Conservation (phyloP, 139 green algal species). For the Gonium pectorale region DNA sequence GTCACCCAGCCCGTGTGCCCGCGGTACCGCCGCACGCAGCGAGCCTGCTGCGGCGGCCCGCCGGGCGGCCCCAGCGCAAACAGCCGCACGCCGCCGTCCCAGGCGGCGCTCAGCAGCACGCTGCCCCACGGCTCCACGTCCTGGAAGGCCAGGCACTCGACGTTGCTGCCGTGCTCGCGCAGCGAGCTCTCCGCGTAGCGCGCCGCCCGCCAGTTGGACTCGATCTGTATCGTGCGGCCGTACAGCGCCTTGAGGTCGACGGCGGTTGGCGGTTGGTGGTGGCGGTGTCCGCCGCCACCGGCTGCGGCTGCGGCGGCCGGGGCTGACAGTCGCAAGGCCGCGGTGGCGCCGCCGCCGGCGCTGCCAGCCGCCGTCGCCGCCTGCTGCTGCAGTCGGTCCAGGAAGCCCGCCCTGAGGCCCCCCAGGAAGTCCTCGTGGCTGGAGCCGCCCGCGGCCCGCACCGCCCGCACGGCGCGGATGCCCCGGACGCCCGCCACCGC, state of each 20-base stretch:
- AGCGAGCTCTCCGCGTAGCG: constrained; percentile 25
- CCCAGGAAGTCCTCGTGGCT: constrained; percentile 33
- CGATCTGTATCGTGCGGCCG: not conserved
- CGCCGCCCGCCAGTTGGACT: constrained; percentile 1
- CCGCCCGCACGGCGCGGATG: constrained; percentile 14
- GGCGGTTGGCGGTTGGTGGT: not conserved
- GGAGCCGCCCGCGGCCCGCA: not conserved
- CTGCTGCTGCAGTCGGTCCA: constrained; percentile 20
- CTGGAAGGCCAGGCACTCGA: constrained; percentile 49
- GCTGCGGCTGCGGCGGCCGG: not conserved
- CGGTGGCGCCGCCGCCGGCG: too few relatives aligned
- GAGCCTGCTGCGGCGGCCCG: constrained; percentile 5
- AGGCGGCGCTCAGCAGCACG: constrained; percentile 35
- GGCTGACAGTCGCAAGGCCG: not conserved
- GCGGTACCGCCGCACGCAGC: constrained; percentile 34
- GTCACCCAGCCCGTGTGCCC: constrained; percentile 50
- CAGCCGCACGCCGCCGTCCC: constrained; percentile 46
- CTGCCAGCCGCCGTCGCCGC: not conserved
- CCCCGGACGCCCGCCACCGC: constrained; percentile 33
- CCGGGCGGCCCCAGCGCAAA: constrained; percentile 20
- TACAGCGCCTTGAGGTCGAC: not conserved
- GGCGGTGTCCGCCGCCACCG: too few relatives aligned
- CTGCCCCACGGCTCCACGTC: constrained; percentile 15
- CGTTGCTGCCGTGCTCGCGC: constrained; percentile 44
- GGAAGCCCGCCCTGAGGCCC: constrained; percentile 15